Conservation (phyloP, 805 yeast species). For the Lachancea cidri region DNA sequence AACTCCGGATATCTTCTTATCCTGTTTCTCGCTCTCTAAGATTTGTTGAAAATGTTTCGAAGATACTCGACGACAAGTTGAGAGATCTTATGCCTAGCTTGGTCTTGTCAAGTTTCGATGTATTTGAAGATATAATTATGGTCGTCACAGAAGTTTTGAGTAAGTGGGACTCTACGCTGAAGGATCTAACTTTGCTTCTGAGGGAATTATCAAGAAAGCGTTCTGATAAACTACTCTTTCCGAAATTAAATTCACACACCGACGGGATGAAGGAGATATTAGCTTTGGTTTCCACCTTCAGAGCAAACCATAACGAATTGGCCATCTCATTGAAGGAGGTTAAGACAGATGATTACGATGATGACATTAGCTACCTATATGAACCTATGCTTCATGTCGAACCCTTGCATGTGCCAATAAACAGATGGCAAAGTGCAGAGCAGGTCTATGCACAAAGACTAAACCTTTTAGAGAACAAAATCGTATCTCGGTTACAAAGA, state of each 20-base stretch:
- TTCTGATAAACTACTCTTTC: slow-evolving; percentile 61
- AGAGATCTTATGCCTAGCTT: slow-evolving; percentile 39
- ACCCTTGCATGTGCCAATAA: slow-evolving; percentile 7
- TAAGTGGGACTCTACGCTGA: slow-evolving; percentile 55
- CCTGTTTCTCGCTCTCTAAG: slow-evolving; percentile 61
- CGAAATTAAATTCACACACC: slow-evolving; percentile 50
- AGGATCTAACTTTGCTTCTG: slow-evolving; percentile 59
- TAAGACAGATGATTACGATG: slow-evolving; percentile 17
- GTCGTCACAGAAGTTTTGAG: slow-evolving; percentile 35
- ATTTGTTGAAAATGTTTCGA: slow-evolving; percentile 60
- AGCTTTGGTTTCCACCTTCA: slow-evolving; percentile 39
- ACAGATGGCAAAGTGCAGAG: slow-evolving; percentile 40
- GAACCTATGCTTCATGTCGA: slow-evolving; percentile 29
- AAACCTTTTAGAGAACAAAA: slow-evolving; percentile 40
- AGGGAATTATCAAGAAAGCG: slow-evolving; percentile 74
- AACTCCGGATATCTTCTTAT: slow-evolving; percentile 52
- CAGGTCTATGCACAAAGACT: slow-evolving; percentile 40
- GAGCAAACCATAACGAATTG: slow-evolving; percentile 51
- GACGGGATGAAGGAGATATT: slow-evolving; percentile 39
- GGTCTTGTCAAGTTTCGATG: slow-evolving; percentile 38
- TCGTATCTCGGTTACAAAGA: slow-evolving; percentile 38
- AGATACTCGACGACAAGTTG: slow-evolving; percentile 48
- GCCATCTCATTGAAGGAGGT: slow-evolving; percentile 30
- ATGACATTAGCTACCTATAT: slow-evolving; percentile 39
- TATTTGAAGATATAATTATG: slow-evolving; percentile 36